Percentiles rank a stretch among this genome's conserved stretches.
Conservation (phyloP, 805 yeast genomes). For the Metschnikowia kofuensis region DNA sequence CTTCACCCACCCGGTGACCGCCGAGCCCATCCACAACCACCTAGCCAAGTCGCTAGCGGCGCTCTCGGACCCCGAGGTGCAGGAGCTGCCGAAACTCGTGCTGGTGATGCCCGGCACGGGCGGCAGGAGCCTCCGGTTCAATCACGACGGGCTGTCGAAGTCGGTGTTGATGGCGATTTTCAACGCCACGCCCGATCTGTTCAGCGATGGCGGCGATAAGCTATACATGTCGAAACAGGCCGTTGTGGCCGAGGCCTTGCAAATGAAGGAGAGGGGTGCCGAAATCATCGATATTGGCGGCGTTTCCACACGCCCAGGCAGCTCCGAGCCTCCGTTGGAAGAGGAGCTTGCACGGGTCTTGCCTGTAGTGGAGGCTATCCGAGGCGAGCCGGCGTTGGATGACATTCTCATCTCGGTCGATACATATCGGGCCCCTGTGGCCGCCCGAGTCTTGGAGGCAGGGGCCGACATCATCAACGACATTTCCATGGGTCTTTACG, state of each 20-base stretch:
- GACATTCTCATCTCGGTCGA: constrained; percentile 72
- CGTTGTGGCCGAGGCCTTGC: constrained; percentile 44
- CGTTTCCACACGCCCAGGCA: constrained; percentile 84
- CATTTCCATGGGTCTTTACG: constrained; percentile 76
- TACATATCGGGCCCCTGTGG: constrained; percentile 78
- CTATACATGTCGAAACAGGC: constrained; percentile 30
- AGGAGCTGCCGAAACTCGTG: constrained; percentile 49
- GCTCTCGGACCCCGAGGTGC: constrained; percentile 38
- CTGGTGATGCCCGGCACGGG: constrained; percentile 46
- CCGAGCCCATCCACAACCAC: constrained; percentile 74
- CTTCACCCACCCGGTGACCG: constrained; percentile 76
- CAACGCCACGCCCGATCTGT: constrained; percentile 92
- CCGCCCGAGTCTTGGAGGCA: constrained; percentile 57
- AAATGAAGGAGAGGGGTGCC: constrained; percentile 60
- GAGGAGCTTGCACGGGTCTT: constrained; percentile 71
- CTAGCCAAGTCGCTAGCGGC: constrained; percentile 45
- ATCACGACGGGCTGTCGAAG: constrained; percentile 41
- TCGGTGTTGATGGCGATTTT: constrained; percentile 84
- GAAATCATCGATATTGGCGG: constrained; percentile 90
- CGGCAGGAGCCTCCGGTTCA: constrained; percentile 31
- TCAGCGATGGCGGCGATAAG: constrained; percentile 78
- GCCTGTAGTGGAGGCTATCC: constrained; percentile 63
- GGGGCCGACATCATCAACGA: constrained; percentile 96
- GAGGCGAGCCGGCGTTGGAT: constrained; percentile 40
- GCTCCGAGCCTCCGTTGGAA: constrained; percentile 54